Evolutionary conservation across 2,329 filamentous ascomycete species (phyloP), one percentile per base, ranked within the genome.

Genomic region (Westerdykella ornata): DNA sequence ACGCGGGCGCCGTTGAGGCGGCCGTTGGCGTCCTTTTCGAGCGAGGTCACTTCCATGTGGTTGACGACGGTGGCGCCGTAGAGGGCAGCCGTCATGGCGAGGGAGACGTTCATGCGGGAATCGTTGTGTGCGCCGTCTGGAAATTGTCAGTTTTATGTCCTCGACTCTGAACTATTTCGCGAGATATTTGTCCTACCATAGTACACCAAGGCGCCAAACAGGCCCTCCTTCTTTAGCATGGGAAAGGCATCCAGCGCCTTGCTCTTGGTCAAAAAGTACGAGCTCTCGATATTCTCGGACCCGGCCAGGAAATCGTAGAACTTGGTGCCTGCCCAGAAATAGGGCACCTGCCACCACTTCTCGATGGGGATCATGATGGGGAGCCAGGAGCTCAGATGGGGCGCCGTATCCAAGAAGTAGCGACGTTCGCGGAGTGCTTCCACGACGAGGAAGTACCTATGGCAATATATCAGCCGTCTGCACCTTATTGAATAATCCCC

Each of bases 81-180:
- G 33, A 94, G 71, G n/a, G 87, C 85, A 42, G 87, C 86, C 14
- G 88, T 94, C 80, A 90, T 86, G 15, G 85, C 87, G 43, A 94
- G 74, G 7, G 85, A 89, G 19, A 92, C 84, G 60, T 94, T 94
- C 87, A 94, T 94, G 37, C 88, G 80, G 15, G 87, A 92, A 66
- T 94, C 88, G 60, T 94, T 94, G 69, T 94, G 88, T 20, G 85
- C 86, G 54, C 88, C 88, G 69, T 94, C 87, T 77, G 43, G 3
- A 17, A 20, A 26, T 5, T 17, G 41, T 68, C 48, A 68, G 59
- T 39, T 35, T 20, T 26, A 22, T 9, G 19, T n/a, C 11, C 20
- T 31, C 8, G n/a, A 13, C 28, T n/a, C 15, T 36, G 8, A 2
- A 22, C 22, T 3, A 26, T 26, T 9, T 26, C 4, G 8, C 12